Evolutionary conservation across 148 eudicot genomes (phyloP), one percentile per base, ranked within the genome.

Genomic region (Salicornia ramosissima): DNA sequence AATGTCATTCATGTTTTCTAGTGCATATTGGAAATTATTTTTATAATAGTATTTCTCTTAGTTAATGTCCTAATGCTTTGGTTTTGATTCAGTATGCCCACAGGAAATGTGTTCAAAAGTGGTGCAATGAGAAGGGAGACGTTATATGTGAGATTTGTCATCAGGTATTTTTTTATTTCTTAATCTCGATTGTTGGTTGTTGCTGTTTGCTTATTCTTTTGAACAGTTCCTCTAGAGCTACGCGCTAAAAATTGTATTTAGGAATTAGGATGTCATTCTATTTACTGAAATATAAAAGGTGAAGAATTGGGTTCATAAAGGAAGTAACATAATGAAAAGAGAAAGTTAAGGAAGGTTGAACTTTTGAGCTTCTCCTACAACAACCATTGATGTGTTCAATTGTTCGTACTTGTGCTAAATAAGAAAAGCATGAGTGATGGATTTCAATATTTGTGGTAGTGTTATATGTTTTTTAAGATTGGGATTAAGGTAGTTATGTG

Each of bases 101-200:
- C 74, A 86, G 97, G 79, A 83, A 86, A 74, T 90, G 97, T 68
- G 91, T 88, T 74, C 97, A 90, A 68, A 73, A 75, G 42, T 90
- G 97, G 94, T 88, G 93, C 79, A 78, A 86, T 73, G 96, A 90
- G 89, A 90, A 90, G 75, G 87, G 93, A 71, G 90, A 90, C 70
- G 80, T 70, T 54, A 88, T 70, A 69, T 90, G 96, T 76, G 96
- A 90, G 83, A 90, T 90, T 36, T 90, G 96, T 82, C 86, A 85
- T 81, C 89, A 90, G 93, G 96, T 90, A 73, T 57, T 69, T 28
- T n/a, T 33, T 67, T 67, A 24, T 57, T 62, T 40, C 31, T 65
- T 26, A 14, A 12, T 55, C 31, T 47, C 22, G 31, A 30, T 71
- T 28, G 22, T 46, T 64, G 33, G 31, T 10, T 33, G 51, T 55